Conservation (phyloP, 768 basidiomycete genomes). For the Phylloporus sp. region DNA sequence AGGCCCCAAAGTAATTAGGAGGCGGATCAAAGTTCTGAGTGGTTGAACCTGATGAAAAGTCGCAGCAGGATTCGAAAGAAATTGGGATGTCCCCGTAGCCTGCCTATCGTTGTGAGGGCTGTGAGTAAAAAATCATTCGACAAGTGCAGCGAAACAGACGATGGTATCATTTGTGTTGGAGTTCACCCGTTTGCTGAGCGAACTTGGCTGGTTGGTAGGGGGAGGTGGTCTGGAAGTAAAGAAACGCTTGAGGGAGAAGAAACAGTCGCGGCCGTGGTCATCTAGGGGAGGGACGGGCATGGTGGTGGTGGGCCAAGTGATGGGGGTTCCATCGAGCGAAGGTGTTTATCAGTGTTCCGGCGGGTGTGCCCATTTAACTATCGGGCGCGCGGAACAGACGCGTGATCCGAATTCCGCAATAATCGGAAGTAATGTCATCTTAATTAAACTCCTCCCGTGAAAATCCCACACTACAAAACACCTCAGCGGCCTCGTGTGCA, state of each 20-base stretch:
- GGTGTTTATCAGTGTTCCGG: slow-evolving; percentile 31
- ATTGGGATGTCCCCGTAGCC: slow-evolving; percentile 19
- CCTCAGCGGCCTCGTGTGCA: no score
- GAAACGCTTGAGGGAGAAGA: slow-evolving; percentile 21
- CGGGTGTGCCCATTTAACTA: slow-evolving; percentile 15
- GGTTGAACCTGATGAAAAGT: slow-evolving; percentile 35
- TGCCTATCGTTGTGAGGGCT: slow-evolving; percentile 3
- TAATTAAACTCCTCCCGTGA: background rate
- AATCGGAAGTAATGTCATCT: slow-evolving; percentile 26
- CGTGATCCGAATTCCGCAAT: slow-evolving; percentile 29
- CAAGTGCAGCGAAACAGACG: slow-evolving; percentile 6
- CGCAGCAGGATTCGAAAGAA: slow-evolving; percentile 41
- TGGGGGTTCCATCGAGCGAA: slow-evolving; percentile 16
- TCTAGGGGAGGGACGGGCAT: slow-evolving; percentile 28
- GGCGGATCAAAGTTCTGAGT: slow-evolving; percentile 30
- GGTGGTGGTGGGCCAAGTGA: background rate
- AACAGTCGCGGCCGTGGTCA: slow-evolving; percentile 18
- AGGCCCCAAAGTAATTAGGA: slow-evolving; percentile 39
- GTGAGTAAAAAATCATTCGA: background rate
- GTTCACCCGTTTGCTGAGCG: slow-evolving; percentile 2
- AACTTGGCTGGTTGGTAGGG: background rate
- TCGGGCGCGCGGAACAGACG: slow-evolving; percentile 13
- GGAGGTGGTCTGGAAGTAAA: slow-evolving; percentile 5
- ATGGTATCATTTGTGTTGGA: slow-evolving; percentile 1
- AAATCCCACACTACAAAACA: background rate